A percentile compares a stretch with the other conserved stretches of the same genome.
Evolutionary conservation across 768 basidiomycete genomes (phyloP).

Genomic region (Lyophyllum decastes): DNA sequence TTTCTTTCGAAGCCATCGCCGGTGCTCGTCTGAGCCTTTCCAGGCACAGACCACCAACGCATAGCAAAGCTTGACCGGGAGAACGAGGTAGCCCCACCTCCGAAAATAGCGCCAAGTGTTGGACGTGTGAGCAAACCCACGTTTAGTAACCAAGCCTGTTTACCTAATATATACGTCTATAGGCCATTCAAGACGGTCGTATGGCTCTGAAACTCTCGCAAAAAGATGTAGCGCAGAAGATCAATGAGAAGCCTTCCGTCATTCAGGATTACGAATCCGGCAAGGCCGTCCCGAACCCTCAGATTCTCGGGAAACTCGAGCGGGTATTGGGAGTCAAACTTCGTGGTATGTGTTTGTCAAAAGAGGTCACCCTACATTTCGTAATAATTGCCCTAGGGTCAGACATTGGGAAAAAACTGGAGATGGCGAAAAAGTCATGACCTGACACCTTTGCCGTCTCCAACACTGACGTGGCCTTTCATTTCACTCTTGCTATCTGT

Average conservation of each 20-base stretch:
- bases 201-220: conserved; percentile 80
- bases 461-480: conserved; percentile 28
- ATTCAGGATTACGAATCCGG: conserved; percentile 90
- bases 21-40: neutral
- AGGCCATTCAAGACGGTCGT: conserved; percentile 85
- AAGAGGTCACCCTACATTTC: neutral
- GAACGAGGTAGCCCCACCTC: conserved; percentile 92
- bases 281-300: conserved; percentile 83
- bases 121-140: conserved; percentile 57
- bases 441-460: conserved; percentile 34
- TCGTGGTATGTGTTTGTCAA: conserved; percentile 58
- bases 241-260: conserved; percentile 90
- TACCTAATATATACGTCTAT: conserved; percentile 7
- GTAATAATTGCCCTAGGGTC: conserved; percentile 41
- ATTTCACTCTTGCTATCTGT: conserved; percentile 17
- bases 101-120: conserved; percentile 72
- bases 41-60: conserved; percentile 90
- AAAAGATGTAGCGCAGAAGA: conserved; percentile 89
- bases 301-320: conserved; percentile 89
- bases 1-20: neutral
- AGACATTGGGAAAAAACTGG: conserved; percentile 88
- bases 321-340: conserved; percentile 84
- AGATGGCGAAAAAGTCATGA: conserved; percentile 73
- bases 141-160: neutral
- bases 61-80: conserved; percentile 94